Evolutionary conservation across 352 stramenopile species (phyloP).

Genomic region (Poterioochromonas sp.): DNA sequence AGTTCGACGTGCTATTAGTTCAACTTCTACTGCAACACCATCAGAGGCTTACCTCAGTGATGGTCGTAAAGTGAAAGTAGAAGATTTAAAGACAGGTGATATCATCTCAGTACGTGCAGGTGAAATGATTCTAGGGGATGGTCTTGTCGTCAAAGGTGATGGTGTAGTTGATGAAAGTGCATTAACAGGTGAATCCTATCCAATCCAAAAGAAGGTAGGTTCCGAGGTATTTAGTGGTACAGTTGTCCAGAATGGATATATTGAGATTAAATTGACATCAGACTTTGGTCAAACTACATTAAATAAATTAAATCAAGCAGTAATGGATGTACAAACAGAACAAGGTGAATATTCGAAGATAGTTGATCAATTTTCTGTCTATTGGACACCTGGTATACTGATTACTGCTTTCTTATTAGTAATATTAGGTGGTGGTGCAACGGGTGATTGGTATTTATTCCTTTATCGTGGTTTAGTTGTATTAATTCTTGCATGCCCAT

Average conservation of each 20-base stretch:
- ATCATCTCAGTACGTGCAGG: neutral
- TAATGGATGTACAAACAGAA: conserved; percentile 26
- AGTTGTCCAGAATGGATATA: conserved; percentile 33
- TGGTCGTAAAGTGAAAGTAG: neutral
- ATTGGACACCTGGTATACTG: conserved; percentile 17
- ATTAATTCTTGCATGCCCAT: conserved; percentile 26
- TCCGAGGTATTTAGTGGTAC: conserved; percentile 19
- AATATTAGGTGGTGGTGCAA: conserved; percentile 4
- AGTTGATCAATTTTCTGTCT: conserved; percentile 5
- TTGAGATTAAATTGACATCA: neutral
- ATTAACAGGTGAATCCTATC: conserved; percentile 26
- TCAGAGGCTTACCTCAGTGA: neutral
- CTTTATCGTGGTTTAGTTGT: conserved; percentile 8
- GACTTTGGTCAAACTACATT: neutral
- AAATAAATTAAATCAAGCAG: neutral
- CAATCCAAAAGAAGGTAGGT: conserved; percentile 5
- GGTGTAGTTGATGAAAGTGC: conserved; percentile 15
- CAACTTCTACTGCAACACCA: neutral
- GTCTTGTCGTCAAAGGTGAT: conserved; percentile 22
- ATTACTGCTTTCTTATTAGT: neutral
- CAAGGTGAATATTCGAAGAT: neutral
- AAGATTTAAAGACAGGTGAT: conserved; percentile 22
- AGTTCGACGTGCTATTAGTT: neutral
- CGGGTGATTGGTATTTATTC: neutral
- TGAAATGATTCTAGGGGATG: conserved; percentile 31